Conservation (phyloP, 768 basidiomycete species). For the Pleurotus citrinopileatus region DNA sequence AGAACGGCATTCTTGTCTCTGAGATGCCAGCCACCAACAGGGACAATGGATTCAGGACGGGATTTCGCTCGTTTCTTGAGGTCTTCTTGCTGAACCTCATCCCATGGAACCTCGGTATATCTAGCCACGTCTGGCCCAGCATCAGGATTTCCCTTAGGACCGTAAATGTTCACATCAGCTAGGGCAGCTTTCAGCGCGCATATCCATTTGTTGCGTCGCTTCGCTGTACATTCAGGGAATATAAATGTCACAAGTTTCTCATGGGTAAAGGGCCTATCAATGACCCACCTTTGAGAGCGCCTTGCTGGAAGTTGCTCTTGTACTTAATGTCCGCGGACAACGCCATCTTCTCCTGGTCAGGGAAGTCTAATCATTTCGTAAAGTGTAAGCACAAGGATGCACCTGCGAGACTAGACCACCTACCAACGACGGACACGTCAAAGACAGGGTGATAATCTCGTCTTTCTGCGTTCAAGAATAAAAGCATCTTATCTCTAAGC, state of each 20-base stretch:
- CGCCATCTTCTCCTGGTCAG: conserved; percentile 75
- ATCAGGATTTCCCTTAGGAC: conserved; percentile 57
- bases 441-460: conserved; percentile 77
- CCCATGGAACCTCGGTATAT: conserved; percentile 76
- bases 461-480: conserved; percentile 65
- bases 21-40: conserved; percentile 46
- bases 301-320: conserved; percentile 85
- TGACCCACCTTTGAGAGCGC: conserved; percentile 58
- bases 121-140: conserved; percentile 49
- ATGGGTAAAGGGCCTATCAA: conserved; percentile 1
- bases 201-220: conserved; percentile 89
- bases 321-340: conserved; percentile 83
- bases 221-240: conserved; percentile 35
- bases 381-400: conserved; percentile 9
- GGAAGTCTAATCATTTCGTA: conserved; percentile 52
- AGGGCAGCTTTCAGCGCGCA: conserved; percentile 78
- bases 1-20: conserved; percentile 50
- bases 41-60: conserved; percentile 23
- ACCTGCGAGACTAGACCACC: conserved; percentile 9
- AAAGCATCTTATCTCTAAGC: conserved; percentile 76
- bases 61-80: conserved; percentile 24
- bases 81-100: conserved; percentile 46
- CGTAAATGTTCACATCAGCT: conserved; percentile 68
- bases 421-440: conserved; percentile 69
- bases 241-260: conserved; percentile 13